Evolutionary conservation across 148 eudicot genomes (phyloP).

Genomic region (Cornus suecica): DNA sequence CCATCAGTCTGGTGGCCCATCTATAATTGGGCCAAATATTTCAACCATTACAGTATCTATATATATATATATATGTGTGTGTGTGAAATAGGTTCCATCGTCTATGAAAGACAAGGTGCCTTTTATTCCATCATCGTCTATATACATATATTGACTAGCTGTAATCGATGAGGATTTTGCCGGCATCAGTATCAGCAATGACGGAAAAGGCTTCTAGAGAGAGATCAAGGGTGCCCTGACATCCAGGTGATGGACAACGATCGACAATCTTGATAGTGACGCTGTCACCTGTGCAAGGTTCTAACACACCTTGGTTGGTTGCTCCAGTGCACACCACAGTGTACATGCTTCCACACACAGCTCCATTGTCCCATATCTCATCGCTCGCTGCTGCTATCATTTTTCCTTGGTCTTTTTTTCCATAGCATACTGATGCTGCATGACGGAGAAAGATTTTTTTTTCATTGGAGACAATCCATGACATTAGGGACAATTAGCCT

Average conservation of each 20-base stretch:
- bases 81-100: no score
- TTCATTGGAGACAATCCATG: no score
- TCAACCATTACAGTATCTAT: no score
- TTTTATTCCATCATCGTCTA: no score
- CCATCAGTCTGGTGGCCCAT: no score
- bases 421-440: slow-evolving; percentile 49
- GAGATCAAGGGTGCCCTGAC: slow-evolving; percentile 32
- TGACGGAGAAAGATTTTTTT: no score
- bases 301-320: slow-evolving; percentile 24
- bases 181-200: slow-evolving; percentile 41
- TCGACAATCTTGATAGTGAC: slow-evolving; percentile 41
- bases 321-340: slow-evolving; percentile 34
- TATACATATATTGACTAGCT: neutral
- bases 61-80: no score
- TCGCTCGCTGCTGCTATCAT: slow-evolving; percentile 46
- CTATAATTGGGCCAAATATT: no score
- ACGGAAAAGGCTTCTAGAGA: slow-evolving; percentile 43
- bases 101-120: no score
- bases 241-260: slow-evolving; percentile 31
- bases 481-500: no score
- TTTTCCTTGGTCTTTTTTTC: slow-evolving; percentile 22
- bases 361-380: slow-evolving; percentile 26
- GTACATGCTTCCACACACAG: slow-evolving; percentile 42
- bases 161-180: slow-evolving; percentile 33
- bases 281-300: slow-evolving; percentile 23